Evolutionary conservation across 768 basidiomycete genomes (phyloP).

Genomic region (Suillus hirtellus): DNA sequence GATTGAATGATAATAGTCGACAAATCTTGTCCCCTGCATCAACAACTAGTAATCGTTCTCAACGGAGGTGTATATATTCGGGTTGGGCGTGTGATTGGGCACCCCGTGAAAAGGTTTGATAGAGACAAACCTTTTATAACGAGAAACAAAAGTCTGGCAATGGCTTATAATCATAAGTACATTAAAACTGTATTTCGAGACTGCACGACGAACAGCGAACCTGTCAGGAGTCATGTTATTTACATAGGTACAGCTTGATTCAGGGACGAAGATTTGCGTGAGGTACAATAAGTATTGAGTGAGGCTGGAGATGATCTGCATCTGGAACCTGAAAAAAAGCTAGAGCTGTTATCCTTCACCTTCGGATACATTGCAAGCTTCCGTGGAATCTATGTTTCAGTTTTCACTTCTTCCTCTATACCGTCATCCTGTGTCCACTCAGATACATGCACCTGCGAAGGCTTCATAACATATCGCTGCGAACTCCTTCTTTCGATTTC

Average conservation of each 20-base stretch:
- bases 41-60: neutral
- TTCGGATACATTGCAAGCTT: neutral
- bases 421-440: neutral
- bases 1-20: neutral
- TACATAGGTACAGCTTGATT: neutral
- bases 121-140: neutral
- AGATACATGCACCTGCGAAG: neutral
- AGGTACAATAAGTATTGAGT: neutral
- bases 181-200: neutral
- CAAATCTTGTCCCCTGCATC: neutral
- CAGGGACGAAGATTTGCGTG: neutral
- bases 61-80: neutral
- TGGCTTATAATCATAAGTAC: neutral
- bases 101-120: neutral
- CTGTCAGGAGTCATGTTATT: neutral
- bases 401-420: neutral
- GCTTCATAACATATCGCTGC: neutral
- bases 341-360: neutral
- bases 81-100: neutral
- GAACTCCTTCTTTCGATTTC: neutral
- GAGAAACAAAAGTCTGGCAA: neutral
- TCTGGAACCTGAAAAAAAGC: neutral
- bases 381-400: neutral
- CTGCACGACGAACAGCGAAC: neutral
- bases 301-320: neutral